Base-by-base conservation (phyloP, 2,329 filamentous ascomycete species). In the Epichloe amarillans region DNA sequence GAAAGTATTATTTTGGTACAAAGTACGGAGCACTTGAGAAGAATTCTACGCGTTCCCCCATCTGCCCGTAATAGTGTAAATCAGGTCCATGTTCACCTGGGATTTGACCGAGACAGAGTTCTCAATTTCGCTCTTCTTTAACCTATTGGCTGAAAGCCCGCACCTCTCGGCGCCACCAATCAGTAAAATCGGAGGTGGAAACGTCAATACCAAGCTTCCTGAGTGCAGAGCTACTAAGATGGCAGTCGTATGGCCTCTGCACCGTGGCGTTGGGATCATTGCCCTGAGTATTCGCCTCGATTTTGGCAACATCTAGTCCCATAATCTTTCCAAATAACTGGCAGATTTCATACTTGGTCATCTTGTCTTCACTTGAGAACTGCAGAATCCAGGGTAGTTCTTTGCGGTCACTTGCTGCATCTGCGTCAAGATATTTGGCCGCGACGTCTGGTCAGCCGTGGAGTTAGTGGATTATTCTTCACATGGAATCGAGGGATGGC, bases 301-400 rank as follows among this genome's bases (percentile, higher is more conserved):
- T 83, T 7, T 77, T 76, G 45, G 80, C 77, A 19, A 84, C 72
- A 11, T 84, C 76, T 50, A 94, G 63, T 0, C 84, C 87, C 75
- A 94, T 82, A 52, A 95, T 87, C 53, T 88, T 81, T 4, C 81
- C 84, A 61, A 95, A 83, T 10, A 76, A 69, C 67, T 87, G 71
- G 64, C 86, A 90, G 51, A 96, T 95, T 65, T 91, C 82, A 65
- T 90, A 94, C 70, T 95, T 95, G 45, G 89, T 95, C 73, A 83
- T 86, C 56, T 75, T 79, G 58, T 95, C 86, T 66, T 95, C 88
- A 44, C 87, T 88, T 3, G 84, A 87, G 68, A 95, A 95, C 50
- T 96, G 89, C 17, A 95, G 73, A 42, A 89, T 77, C 30, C 63
- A 70, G 0, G 0, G 89, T 39, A 95, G 68, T 15, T 70, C 62